Evolutionary conservation across 1,139 yeast genomes (phyloP), one percentile per base, ranked within the genome.

Genomic region (Hyphopichia fennica): DNA sequence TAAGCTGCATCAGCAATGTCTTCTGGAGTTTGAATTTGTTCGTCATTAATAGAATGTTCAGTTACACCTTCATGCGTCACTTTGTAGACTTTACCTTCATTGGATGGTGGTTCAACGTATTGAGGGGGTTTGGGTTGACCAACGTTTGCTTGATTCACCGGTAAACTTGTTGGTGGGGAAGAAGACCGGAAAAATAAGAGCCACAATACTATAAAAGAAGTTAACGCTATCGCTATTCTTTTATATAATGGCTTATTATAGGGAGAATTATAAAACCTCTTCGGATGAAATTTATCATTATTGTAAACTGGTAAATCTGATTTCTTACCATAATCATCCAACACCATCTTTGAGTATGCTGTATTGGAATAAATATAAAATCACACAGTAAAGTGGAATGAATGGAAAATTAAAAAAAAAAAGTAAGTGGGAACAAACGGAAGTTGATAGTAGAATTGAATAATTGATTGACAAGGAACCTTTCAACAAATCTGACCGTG

Each of bases 221-320:
- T 35, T 11, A 45, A 9, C 3, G 34, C 44, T n/a, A 41, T 30
- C 5, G 31, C 41, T 17, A 46, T 37, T 33, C 39, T 46, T 35
- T 41, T 44, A 16, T 41, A 39, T 14, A 19, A 10, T 15, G 27
- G 6, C 14, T 33, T 33, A 31, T 31, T 31, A 19, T 33, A 8
- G 5, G 29, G 19, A 11, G 11, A 9, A 20, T 9, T 20, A 6
- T 5, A 20, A 29, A 18, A 30, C 20, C 35, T 3, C 20, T 22
- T 37, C 19, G 39, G 39, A 18, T 37, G 39, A 16, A 37, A 37
- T 6, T 31, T 19, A 16, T 37, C 30, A 17, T 22, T 20, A 13
- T 16, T 17, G 46, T 70, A 72, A 62, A 69, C 62, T 42, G 82
- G 82, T 50, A 77, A 70, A 48, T 74, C 81, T 17, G 67, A 55